Evolutionary conservation across 495 filamentous ascomycete genomes (phyloP).

Genomic region (Penicillium tannophilum): DNA sequence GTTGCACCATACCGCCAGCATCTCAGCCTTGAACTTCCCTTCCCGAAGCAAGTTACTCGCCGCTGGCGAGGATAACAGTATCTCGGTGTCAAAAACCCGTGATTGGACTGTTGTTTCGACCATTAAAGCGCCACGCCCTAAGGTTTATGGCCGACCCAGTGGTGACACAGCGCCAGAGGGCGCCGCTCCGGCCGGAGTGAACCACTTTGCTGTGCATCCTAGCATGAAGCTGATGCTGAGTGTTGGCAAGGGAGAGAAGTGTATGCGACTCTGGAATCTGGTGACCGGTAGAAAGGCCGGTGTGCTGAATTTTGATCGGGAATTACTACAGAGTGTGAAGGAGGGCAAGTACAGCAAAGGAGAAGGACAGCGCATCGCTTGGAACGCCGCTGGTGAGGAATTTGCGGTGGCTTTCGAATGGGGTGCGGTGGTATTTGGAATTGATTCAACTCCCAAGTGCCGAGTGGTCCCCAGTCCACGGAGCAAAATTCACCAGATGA

Average conservation of each 20-base stretch:
- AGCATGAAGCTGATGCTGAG: constrained; percentile 94
- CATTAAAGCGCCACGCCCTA: constrained; percentile 87
- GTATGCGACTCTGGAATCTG: constrained; percentile 94
- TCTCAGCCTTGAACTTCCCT: constrained; percentile 80
- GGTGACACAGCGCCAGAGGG: constrained; percentile 89
- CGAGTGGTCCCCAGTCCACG: constrained; percentile 64
- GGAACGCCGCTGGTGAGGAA: constrained; percentile 74
- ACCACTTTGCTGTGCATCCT: constrained; percentile 93
- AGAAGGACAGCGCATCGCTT: constrained; percentile 81
- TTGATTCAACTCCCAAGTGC: constrained; percentile 79
- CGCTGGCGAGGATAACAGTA: constrained; percentile 81
- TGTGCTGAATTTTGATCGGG: constrained; percentile 77
- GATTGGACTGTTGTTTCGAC: constrained; percentile 90
- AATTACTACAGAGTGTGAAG: constrained; percentile 66
- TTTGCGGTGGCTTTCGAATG: constrained; percentile 89
- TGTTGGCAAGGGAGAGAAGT: constrained; percentile 83
- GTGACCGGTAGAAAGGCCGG: constrained; percentile 95
- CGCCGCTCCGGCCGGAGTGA: constrained; percentile 83
- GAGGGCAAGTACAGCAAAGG: constrained; percentile 76
- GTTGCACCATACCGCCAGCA: constrained; percentile 77
- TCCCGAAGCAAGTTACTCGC: constrained; percentile 85
- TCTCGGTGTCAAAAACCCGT: constrained; percentile 80
- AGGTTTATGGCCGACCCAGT: constrained; percentile 76
- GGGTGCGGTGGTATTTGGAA: constrained; percentile 80
- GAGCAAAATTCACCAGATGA: constrained; percentile 81